A percentile compares a stretch with the other conserved stretches of the same genome.
Evolutionary conservation across 176 grass and related monocot genomes (phyloP).

Genomic region (sorghum (Sorghum bicolor)): Sorghum_bicolor_NCBIv3 NC_012876.2:4623501-4624000

Average conservation of each 20-base stretch:
- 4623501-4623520: background rate
- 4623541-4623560: conserved; percentile 25
- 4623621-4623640: conserved; percentile 29
- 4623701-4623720: background rate
- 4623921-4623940: conserved; percentile 18
- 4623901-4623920: background rate
- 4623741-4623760: background rate
- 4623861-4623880: conserved; percentile 7
- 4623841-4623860: background rate
- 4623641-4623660: background rate
- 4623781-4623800: conserved; percentile 27
- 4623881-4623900: background rate
- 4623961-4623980: too few relatives aligned
- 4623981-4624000: background rate
- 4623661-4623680: too few relatives aligned
- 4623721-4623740: conserved; percentile 12
- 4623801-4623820: background rate
- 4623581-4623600: background rate
- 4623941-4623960: background rate
- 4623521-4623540: background rate
- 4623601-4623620: conserved; percentile 12
- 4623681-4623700: background rate
- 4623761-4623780: background rate
- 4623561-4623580: background rate
- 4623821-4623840: background rate